Evolutionary conservation across 176 grass and related monocot genomes (phyloP), one percentile per base, ranked within the genome.

Genomic region (Puccinellia tenuiflora): DNA sequence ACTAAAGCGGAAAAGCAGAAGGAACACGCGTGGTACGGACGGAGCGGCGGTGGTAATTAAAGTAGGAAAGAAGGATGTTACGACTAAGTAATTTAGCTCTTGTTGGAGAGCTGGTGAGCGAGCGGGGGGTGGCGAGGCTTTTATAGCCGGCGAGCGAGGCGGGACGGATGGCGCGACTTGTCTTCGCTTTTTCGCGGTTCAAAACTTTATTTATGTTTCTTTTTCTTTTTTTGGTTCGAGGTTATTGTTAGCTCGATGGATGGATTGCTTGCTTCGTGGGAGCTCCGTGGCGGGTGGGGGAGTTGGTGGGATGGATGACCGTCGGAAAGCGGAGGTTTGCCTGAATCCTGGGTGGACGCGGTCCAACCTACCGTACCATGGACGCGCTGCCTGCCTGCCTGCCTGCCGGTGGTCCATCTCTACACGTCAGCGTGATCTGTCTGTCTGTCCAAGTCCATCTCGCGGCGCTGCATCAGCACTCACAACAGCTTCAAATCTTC

Each of bases 51-150:
- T 15, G 40, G 2, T 28, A 5, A 73, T 73, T 48, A 73, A 73
- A 30, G 51, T 17, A 16, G 43, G 62, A n/a, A n/a, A n/a, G n/a
- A n/a, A n/a, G n/a, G n/a, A n/a, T n/a, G n/a, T n/a, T n/a, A n/a
- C n/a, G n/a, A n/a, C n/a, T n/a, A n/a, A n/a, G n/a, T n/a, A n/a
- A n/a, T n/a, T 74, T 79, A 87, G 88, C 85, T 90, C 88, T 90
- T 84, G 80, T 59, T 83, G 85, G 75, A 90, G 88, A 87, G 88
- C 88, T 87, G 85, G 76, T 90, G 80, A 84, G 25, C 84, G 29
- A 84, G 37, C 2, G 68, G 4, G 80, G 68, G 76, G 51, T 80
- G 75, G 18, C 45, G 48, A 39, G 31, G 15, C 11, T 90, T 80
- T 76, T 90, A 90, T 90, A 90, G 75, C 43, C 35, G 53, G 2